These are phyloP conservation scores for Fusarium scirpi DNA, from an alignment of 2,329 filamentous ascomycete species.

Conservation along the genomic window DNA sequence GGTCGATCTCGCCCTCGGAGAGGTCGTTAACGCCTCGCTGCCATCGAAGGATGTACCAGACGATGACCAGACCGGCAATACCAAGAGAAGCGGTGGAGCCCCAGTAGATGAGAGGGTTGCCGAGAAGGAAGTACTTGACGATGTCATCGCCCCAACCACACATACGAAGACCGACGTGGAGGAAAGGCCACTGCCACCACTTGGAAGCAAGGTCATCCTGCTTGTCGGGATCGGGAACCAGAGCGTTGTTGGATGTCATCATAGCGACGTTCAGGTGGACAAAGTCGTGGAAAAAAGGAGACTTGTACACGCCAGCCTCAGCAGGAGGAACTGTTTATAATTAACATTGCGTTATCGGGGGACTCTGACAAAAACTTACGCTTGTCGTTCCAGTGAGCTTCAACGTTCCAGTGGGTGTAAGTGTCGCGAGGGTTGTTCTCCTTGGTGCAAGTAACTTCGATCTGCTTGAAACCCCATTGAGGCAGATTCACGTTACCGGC, in stretches of 20 bases:
- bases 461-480: constrained; percentile 99
- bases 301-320: constrained; percentile 93
- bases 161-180: constrained; percentile 96
- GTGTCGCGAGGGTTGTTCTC: constrained; percentile 91
- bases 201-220: constrained; percentile 96
- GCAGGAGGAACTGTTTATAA: constrained; percentile 78
- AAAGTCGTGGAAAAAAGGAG: constrained; percentile 97
- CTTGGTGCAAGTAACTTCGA: constrained; percentile 95
- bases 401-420: constrained; percentile 99
- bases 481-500: constrained; percentile 96
- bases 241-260: constrained; percentile 99
- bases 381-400: constrained; percentile 93
- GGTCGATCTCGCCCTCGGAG: constrained; percentile 82
- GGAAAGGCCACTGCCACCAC: constrained; percentile 98
- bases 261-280: constrained; percentile 98
- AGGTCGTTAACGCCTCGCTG: constrained; percentile 93
- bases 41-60: constrained; percentile 93
- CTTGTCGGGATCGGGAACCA: constrained; percentile 98
- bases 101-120: constrained; percentile 97
- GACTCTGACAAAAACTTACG: constrained; percentile 68
- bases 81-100: constrained; percentile 84
- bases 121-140: constrained; percentile 98
- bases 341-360: constrained; percentile 18
- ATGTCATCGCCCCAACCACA: constrained; percentile 97
- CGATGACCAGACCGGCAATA: constrained; percentile 76